phyloP scores from a whole-genome alignment of 75 land plant genomes.

The Selaginella moellendorffii region DNA sequence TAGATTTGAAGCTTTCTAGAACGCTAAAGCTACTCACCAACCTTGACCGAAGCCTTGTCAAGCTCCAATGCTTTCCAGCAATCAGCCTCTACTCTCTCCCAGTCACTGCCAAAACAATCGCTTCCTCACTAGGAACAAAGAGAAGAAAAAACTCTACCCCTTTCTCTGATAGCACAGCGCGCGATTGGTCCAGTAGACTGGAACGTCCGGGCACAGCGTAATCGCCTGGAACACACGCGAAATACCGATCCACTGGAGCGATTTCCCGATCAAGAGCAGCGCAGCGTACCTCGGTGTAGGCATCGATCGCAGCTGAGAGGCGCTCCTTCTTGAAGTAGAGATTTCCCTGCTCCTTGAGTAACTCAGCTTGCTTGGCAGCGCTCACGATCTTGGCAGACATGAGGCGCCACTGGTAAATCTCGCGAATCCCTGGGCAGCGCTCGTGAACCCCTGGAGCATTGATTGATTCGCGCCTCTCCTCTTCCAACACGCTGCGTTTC shows the following conservation, averaged over 20 bases:
- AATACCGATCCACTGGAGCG: no score
- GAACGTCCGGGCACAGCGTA: conserved; percentile 58
- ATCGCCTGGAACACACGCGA: conserved; percentile 51
- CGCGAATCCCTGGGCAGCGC: no score
- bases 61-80: conserved; percentile 75
- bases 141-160: conserved; percentile 34
- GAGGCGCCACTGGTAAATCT: no score
- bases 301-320: conserved; percentile 74
- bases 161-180: conserved; percentile 63
- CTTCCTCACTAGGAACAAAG: neutral
- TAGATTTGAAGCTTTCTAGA: neutral
- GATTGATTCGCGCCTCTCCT: no score
- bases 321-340: conserved; percentile 49
- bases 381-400: no score
- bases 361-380: conserved; percentile 49
- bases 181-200: conserved; percentile 78
- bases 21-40: conserved; percentile 4
- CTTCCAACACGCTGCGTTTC: no score
- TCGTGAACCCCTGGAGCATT: no score
- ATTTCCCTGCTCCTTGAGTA: conserved; percentile 55
- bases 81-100: conserved; percentile 73
- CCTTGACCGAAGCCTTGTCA: conserved; percentile 60
- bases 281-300: conserved; percentile 67
- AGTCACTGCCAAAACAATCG: conserved; percentile 34
- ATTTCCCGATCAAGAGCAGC: no score